phyloP scores from a whole-genome alignment of 441 rosid species.

The Erysimum cheiri region DNA sequence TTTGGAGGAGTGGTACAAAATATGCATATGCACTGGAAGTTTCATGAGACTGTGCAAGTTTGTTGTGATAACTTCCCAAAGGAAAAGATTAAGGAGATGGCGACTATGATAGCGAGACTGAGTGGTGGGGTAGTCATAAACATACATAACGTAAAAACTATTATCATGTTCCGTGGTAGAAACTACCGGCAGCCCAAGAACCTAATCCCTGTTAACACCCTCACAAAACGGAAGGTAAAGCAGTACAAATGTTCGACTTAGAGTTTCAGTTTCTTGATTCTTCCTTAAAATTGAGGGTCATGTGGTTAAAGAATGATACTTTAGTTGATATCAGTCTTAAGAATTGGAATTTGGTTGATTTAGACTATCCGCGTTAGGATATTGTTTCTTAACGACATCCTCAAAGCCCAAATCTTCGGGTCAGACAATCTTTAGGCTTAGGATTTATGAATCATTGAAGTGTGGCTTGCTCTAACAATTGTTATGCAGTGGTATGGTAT shows the following conservation, averaged over 20 bases:
- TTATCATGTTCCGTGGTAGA: constrained; percentile 98
- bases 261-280: constrained; percentile 21
- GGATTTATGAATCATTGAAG: background rate
- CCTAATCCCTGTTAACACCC: constrained; percentile 91
- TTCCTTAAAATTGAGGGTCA: background rate
- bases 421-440: constrained; percentile 6
- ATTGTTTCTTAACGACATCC: background rate
- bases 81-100: constrained; percentile 96
- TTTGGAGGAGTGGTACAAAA: constrained; percentile 99
- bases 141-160: constrained; percentile 86
- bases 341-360: constrained; percentile 7
- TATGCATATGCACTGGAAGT: constrained; percentile 99
- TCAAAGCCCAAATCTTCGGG: background rate
- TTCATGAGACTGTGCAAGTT: constrained; percentile 98
- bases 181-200: constrained; percentile 95
- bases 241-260: background rate
- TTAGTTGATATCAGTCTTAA: constrained; percentile 5
- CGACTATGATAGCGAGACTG: constrained; percentile 81
- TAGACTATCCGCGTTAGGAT: constrained; percentile 2
- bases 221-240: constrained; percentile 91
- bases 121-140: constrained; percentile 94
- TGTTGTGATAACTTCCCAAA: constrained; percentile 93
- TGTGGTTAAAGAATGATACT: constrained; percentile 11
- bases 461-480: constrained; percentile 15
- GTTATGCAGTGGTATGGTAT: constrained; percentile 25